Conservation (phyloP, 768 basidiomycete species). For the Suillus bovinus region DNA sequence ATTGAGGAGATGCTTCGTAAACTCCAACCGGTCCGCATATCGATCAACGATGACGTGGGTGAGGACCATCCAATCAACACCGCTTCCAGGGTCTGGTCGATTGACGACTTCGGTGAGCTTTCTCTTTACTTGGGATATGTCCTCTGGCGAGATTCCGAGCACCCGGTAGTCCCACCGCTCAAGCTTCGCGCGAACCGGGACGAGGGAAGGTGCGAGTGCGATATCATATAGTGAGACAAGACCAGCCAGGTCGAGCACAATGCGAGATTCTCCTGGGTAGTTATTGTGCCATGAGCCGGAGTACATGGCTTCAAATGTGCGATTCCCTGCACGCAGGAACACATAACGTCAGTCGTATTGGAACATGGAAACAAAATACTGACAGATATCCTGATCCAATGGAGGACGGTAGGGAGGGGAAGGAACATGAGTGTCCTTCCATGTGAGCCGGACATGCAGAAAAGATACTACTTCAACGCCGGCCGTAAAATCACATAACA, state of each 20-base stretch:
- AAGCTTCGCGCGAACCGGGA: slow-evolving; percentile 15
- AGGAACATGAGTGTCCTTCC: no score
- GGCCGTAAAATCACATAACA: slow-evolving; percentile 46
- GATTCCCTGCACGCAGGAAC: background rate
- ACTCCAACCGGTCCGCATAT: slow-evolving; percentile 43
- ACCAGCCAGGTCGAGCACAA: slow-evolving; percentile 23
- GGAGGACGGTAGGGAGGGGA: background rate
- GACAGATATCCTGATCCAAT: background rate
- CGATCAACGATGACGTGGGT: slow-evolving; percentile 40
- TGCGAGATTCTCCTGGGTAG: slow-evolving; percentile 27
- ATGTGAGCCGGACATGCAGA: slow-evolving; percentile 27
- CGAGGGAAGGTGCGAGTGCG: slow-evolving; percentile 19
- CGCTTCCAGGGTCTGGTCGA: slow-evolving; percentile 23
- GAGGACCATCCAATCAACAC: slow-evolving; percentile 44
- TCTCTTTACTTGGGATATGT: slow-evolving; percentile 10
- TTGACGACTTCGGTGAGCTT: slow-evolving; percentile 11
- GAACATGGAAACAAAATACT: background rate
- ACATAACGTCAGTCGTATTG: background rate
- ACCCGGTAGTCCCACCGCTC: slow-evolving; percentile 24
- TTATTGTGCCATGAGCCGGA: slow-evolving; percentile 26
- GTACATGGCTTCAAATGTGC: slow-evolving; percentile 15
- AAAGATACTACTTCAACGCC: slow-evolving; percentile 44
- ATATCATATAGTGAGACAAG: slow-evolving; percentile 30
- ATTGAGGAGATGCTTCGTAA: slow-evolving; percentile 38
- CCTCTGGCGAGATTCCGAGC: slow-evolving; percentile 15